Base-by-base conservation (phyloP, 2,329 filamentous ascomycete species). In the Talaromyces sp. region DNA sequence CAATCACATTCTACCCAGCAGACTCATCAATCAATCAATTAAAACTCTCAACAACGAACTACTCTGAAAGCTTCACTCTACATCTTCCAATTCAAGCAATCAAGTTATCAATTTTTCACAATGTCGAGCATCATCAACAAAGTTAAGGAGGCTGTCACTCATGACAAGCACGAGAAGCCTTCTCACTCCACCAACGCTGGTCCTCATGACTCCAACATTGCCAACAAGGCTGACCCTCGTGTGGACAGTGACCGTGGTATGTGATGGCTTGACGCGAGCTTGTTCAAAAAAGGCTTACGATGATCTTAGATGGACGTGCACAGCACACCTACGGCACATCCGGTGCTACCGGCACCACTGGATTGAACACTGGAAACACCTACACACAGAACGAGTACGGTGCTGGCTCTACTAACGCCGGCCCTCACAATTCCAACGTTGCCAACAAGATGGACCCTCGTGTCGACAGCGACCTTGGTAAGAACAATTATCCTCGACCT, bases 211-310 rank as follows among this genome's bases (percentile, higher is more conserved):
- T 76, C 76, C 22, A 78, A 78, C 27, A 58, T 75, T n/a, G 72
- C 74, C 49, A 81, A 81, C 66, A 78, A 76, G 64, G 49, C 72
- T 5, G 79, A 81, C 65, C 71, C 71, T 49, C 63, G 69, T n/a
- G 67, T 72, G 4, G 72, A 78, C 65, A 75, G 70, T 41, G 73
- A 75, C 60, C 67, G 66, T 31, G 71, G 65, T 59, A 66, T 59
- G 63, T 39, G n/a, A 10, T 33, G n/a, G 17, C 37, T 7, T 22
- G 31, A 35, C 3, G 1, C 31, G 19, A 54, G 31, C 27, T 35
- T 35, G 50, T 35, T 4, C 19, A n/a, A 35, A 35, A 19, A 35
- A 35, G 13, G 6, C 31, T 54, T 10, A 54, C 27, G n/a, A n/a
- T 41, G 33, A 11, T 52, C 35, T 1, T 35, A 52, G 56, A 49